Percentiles rank a stretch among this genome's conserved stretches.
Evolutionary conservation across 164 flowering plant genomes (phyloP).

Genomic region (Tinospora cordifolia): DNA sequence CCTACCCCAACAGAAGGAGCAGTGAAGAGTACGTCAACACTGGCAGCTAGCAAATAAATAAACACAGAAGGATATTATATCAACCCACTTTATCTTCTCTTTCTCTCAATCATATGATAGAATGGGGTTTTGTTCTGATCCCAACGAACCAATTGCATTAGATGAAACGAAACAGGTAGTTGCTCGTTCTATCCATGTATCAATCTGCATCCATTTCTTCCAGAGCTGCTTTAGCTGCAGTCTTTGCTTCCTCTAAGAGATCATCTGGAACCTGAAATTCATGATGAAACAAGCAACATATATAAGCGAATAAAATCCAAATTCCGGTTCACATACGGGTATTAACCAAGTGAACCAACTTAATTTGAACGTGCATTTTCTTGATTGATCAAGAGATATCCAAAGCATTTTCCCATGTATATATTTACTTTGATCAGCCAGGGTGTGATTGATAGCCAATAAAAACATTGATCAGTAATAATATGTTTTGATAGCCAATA

Average conservation of each 20-base stretch:
- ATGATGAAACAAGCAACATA: neutral
- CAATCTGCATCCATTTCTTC: constrained; percentile 74
- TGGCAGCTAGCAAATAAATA: neutral
- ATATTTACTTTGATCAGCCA: too few species aligned
- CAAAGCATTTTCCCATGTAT: too few species aligned
- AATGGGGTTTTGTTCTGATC: neutral
- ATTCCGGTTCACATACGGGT: neutral
- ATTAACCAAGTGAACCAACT: neutral
- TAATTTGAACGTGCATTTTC: neutral
- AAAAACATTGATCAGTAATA: too few species aligned
- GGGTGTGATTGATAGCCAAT: too few species aligned
- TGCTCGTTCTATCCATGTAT: neutral
- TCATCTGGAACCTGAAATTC: constrained; percentile 48
- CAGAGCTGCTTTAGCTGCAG: constrained; percentile 55
- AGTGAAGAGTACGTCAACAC: neutral
- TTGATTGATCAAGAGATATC: neutral
- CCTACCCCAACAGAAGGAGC: neutral
- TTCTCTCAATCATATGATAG: neutral
- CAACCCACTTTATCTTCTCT: neutral
- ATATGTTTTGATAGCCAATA: too few species aligned
- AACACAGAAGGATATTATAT: neutral
- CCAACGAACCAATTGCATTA: neutral
- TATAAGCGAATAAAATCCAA: neutral
- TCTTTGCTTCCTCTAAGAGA: constrained; percentile 45
- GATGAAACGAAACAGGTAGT: neutral